Base-by-base conservation (phyloP, 1,284 basidiomycete species). In the Sporisorium sorghi region DNA sequence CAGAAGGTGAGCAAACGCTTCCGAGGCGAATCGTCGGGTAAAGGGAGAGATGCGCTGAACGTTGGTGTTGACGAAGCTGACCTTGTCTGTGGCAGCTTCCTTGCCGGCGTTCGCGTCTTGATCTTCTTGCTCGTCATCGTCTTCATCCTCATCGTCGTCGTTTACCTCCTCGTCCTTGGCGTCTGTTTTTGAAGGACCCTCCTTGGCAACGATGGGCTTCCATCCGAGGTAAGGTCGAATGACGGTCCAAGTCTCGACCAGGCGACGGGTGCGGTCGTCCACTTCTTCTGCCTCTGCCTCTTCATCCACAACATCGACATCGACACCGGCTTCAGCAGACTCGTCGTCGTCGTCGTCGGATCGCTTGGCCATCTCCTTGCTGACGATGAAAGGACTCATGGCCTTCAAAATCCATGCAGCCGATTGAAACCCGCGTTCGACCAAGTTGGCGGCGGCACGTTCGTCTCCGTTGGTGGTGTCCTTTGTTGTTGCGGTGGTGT, bases 1-100 rank as follows among this genome's bases (percentile, higher is more conserved):
- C 6, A 83, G 61, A 15, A 84, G 76, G 46, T 83, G 80, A 1
- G 82, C 81, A 26, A 84, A 75, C 0, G 83, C 82, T 57, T 84
- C 83, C 0, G 81, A 73, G 4, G 80, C 81, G 44, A 84, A 84
- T 26, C 83, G 77, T 15, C 80, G 67, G 10, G 78, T 80, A 46
- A 83, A 81, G 14, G 77, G 54, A 26, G 77, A 71, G 53, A 77
- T 66, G 39, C 71, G 72, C 21, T 57, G 62, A 9, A 58, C 11
- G 17, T 72, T 60, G 57, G 63, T 66, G 50, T 71, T 76, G 53
- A 58, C 52, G 23, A 58, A 58, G 24, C 53, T 39, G 23, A 50
- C 42, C 28, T 37, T 52, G 30, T 30, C 39, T 37, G n/a, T 23
- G 12, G 21, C 44, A 19, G 39, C 49, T 19, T 50, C 42, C 23